Conservation (phyloP, 768 basidiomycete species). For the Tremella fuciformis region DNA sequence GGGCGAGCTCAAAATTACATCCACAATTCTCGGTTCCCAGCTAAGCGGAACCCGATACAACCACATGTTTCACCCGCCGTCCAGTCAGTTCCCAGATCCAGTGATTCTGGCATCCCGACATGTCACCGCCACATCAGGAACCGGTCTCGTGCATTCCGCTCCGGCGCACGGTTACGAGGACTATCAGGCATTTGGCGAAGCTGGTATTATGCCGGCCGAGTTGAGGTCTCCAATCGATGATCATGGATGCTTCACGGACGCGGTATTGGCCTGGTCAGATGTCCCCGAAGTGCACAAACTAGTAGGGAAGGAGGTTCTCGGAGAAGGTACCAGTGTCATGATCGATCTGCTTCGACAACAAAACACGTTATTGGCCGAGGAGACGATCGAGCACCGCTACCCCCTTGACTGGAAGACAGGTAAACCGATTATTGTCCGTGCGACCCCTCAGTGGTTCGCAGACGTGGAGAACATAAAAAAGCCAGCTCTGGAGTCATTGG, state of each 20-base stretch:
- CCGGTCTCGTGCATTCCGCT: constrained; percentile 91
- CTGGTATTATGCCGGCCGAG: constrained; percentile 46
- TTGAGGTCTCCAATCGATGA: constrained; percentile 79
- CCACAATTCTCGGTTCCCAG: constrained; percentile 53
- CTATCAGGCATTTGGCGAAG: constrained; percentile 63
- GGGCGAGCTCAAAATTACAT: constrained; percentile 39
- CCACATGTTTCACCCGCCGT: constrained; percentile 59
- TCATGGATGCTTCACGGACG: constrained; percentile 66
- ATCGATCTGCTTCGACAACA: constrained; percentile 62
- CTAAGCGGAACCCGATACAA: constrained; percentile 64
- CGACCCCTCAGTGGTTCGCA: constrained; percentile 97
- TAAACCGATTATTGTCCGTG: constrained; percentile 84
- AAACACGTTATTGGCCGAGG: constrained; percentile 62
- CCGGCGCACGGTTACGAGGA: constrained; percentile 94
- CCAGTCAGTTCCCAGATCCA: constrained; percentile 42
- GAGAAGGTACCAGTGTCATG: constrained; percentile 67
- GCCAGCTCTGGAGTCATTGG: constrained; percentile 66
- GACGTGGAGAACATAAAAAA: constrained; percentile 81
- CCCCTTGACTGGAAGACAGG: constrained; percentile 97
- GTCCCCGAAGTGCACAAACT: constrained; percentile 55
- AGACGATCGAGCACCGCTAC: constrained; percentile 78
- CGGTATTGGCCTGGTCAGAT: constrained; percentile 63
- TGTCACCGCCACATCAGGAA: constrained; percentile 83
- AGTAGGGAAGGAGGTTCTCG: constrained; percentile 68
- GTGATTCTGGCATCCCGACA: constrained; percentile 67